Conservation (phyloP, 2,329 filamentous ascomycete genomes). For the Cytospora chrysosperma region DNA sequence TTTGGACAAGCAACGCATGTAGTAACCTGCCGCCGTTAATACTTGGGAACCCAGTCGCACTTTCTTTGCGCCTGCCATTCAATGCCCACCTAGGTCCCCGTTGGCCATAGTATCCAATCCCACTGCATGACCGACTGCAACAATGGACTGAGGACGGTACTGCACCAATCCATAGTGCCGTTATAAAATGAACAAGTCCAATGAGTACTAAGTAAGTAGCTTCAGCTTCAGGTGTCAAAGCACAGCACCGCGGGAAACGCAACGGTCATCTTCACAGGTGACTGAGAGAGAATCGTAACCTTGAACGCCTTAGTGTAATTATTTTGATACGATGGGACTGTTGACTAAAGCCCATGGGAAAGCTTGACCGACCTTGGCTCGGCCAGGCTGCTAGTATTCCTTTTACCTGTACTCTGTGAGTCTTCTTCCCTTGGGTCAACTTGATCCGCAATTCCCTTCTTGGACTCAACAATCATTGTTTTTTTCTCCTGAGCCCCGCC, state of each 20-base stretch:
- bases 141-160: not conserved
- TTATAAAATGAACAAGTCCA: not conserved
- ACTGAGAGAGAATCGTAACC: not conserved
- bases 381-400: not conserved
- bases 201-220: not conserved
- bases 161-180: not conserved
- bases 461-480: not conserved
- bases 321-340: not conserved
- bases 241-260: not conserved
- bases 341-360: not conserved
- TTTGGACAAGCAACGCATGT: not conserved
- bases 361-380: not conserved
- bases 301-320: not conserved
- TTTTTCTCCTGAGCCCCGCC: not conserved
- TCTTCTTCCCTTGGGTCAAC: not conserved
- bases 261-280: not conserved
- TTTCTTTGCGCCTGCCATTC: not conserved
- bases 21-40: not conserved
- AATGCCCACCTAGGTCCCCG: not conserved
- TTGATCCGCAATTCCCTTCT: not conserved
- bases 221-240: not conserved
- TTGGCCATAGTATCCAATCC: not conserved
- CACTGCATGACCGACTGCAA: not conserved
- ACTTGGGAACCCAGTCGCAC: not conserved
- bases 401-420: conserved; percentile 7